Conservation (phyloP, 495 filamentous ascomycete species). For the Hyaloscypha variabilis region DNA sequence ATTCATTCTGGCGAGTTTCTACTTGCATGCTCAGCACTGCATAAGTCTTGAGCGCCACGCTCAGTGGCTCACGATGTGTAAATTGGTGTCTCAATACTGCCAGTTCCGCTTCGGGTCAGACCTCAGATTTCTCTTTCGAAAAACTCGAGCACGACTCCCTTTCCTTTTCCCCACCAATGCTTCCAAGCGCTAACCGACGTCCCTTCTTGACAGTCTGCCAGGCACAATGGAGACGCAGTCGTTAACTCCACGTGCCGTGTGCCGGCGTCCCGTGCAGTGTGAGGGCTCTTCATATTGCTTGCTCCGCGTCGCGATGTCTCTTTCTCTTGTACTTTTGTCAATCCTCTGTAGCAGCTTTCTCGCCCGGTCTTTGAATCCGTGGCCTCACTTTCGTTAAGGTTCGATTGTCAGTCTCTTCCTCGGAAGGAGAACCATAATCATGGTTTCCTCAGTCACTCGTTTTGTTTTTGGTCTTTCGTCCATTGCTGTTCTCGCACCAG, state of each 20-base stretch:
- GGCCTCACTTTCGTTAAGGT: constrained; percentile 5
- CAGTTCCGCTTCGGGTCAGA: constrained; percentile 2
- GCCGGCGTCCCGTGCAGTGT: too few species aligned
- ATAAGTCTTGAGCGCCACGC: background rate
- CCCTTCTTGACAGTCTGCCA: too few species aligned
- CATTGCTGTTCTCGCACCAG: background rate
- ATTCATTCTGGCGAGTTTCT: too few species aligned
- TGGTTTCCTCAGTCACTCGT: constrained; percentile 11
- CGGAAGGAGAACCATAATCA: background rate
- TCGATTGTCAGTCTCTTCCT: background rate
- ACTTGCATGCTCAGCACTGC: background rate
- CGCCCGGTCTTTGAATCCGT: background rate
- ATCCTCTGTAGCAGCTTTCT: background rate
- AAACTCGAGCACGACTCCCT: too few species aligned
- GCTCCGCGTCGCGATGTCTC: too few species aligned
- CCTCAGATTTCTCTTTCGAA: too few species aligned
- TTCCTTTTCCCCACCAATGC: too few species aligned
- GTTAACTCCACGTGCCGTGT: too few species aligned
- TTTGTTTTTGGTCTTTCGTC: constrained; percentile 5
- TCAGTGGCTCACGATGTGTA: background rate
- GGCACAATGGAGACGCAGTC: too few species aligned
- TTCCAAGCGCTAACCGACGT: too few species aligned
- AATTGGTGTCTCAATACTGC: constrained; percentile 9
- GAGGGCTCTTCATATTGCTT: too few species aligned
- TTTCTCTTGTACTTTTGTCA: too few species aligned